phyloP scores from a whole-genome alignment of 495 filamentous ascomycete genomes.

The Baudoinia panamericana region DNA sequence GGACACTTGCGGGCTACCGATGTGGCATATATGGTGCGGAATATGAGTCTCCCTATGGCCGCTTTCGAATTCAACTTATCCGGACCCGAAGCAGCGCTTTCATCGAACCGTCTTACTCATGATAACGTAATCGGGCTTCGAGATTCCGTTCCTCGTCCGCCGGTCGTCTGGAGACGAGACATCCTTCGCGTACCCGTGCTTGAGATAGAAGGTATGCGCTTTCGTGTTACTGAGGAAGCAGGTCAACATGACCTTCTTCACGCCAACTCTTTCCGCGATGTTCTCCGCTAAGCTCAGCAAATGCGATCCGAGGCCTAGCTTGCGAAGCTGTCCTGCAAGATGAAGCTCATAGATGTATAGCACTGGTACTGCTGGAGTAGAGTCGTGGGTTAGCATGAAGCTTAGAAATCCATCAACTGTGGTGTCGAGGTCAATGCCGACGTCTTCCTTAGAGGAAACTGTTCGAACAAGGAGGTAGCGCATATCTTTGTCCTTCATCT shows the following conservation, averaged over 20 bases:
- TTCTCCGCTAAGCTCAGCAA: constrained; percentile 26
- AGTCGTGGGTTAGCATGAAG: constrained; percentile 74
- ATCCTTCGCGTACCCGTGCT: constrained; percentile 46
- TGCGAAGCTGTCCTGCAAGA: constrained; percentile 41
- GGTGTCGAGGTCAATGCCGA: not conserved
- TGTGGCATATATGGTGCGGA: no score
- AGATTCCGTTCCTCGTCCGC: constrained; percentile 9
- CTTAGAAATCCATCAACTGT: constrained; percentile 51
- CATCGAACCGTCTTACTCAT: constrained; percentile 6
- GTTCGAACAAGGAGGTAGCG: constrained; percentile 26
- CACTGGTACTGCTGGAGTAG: constrained; percentile 57
- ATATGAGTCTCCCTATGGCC: no score
- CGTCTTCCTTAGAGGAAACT: no score
- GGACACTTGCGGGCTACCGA: no score
- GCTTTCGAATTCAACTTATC: no score
- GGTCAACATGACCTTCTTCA: constrained; percentile 74
- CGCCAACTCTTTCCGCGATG: constrained; percentile 25
- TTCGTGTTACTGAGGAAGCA: constrained; percentile 55
- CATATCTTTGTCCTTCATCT: constrained; percentile 61
- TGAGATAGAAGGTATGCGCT: constrained; percentile 53
- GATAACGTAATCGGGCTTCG: constrained; percentile 19
- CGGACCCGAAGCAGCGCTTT: no score
- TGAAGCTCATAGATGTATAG: constrained; percentile 88
- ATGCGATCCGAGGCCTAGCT: constrained; percentile 31
- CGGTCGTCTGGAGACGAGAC: constrained; percentile 11